phyloP scores from a whole-genome alignment of 2,329 filamentous ascomycete genomes.

The Blastomyces silverae region DNA sequence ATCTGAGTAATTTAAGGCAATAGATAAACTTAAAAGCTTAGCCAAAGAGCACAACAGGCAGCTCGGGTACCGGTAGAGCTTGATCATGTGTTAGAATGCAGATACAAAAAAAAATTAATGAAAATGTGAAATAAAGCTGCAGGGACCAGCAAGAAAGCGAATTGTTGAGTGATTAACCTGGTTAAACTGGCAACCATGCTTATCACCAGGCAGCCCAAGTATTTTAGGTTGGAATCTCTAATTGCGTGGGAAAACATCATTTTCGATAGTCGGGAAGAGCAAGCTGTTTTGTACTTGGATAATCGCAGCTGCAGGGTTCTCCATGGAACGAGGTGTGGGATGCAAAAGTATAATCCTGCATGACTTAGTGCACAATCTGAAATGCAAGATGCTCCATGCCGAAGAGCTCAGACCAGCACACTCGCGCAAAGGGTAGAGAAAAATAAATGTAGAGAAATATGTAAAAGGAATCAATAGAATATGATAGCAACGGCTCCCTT shows the following conservation, averaged over 20 bases:
- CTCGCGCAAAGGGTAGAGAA: conserved; percentile 2
- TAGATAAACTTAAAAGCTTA: background rate
- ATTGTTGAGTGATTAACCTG: background rate
- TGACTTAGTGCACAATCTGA: background rate
- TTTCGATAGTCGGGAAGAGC: background rate
- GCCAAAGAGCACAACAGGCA: background rate
- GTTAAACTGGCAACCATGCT: background rate
- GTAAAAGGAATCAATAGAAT: background rate
- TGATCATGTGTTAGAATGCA: conserved; percentile 6
- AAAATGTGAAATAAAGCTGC: background rate
- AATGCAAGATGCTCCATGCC: conserved; percentile 1
- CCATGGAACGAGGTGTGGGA: background rate
- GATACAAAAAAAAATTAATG: background rate
- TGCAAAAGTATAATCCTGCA: background rate
- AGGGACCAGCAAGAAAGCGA: background rate
- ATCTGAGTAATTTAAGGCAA: background rate
- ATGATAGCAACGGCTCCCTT: background rate
- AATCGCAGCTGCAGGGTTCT: background rate
- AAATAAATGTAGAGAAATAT: background rate
- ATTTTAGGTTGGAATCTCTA: background rate
- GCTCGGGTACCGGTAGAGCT: background rate
- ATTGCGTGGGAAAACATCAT: background rate
- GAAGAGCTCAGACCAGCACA: background rate
- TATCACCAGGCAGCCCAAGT: background rate
- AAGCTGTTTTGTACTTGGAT: background rate